phyloP scores from a whole-genome alignment of 208 protist species.

The Wallacemonas sp. region DNA sequence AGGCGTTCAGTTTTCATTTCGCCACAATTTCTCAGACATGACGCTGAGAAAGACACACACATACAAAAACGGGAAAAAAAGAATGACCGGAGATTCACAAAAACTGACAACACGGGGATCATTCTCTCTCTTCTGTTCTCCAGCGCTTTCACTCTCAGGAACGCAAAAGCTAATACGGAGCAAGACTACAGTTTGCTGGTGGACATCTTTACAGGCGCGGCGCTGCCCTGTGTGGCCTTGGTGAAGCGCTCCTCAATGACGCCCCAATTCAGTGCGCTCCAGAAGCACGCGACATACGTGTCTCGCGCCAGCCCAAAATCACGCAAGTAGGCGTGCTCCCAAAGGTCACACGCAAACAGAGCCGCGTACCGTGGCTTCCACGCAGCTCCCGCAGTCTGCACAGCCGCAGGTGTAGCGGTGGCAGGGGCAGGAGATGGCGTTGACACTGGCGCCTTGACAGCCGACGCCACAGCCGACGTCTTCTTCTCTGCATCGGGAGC shows the following conservation, averaged over 20 bases:
- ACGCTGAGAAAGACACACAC: no score
- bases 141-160: no score
- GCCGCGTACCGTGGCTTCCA: constrained; percentile 8
- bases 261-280: constrained; percentile 38
- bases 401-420: not conserved
- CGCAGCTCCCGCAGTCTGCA: not conserved
- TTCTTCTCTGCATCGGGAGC: no score
- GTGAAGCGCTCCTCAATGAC: not conserved
- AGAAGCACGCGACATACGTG: constrained; percentile 40
- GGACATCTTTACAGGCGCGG: not conserved
- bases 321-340: constrained; percentile 55
- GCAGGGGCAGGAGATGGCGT: not conserved
- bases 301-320: constrained; percentile 34
- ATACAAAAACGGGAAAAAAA: no score
- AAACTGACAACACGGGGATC: no score
- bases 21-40: no score
- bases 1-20: no score
- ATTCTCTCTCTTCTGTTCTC: no score
- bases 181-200: constrained; percentile 5
- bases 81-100: no score
- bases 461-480: not conserved
- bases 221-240: not conserved
- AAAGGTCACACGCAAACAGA: constrained; percentile 40
- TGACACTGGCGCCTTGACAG: not conserved
- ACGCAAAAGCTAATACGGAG: not conserved